A percentile compares a stretch with the other conserved stretches of the same genome.
phyloP scores from a whole-genome alignment of 2,329 filamentous ascomycete species.

The Shiraia sp. region DNA sequence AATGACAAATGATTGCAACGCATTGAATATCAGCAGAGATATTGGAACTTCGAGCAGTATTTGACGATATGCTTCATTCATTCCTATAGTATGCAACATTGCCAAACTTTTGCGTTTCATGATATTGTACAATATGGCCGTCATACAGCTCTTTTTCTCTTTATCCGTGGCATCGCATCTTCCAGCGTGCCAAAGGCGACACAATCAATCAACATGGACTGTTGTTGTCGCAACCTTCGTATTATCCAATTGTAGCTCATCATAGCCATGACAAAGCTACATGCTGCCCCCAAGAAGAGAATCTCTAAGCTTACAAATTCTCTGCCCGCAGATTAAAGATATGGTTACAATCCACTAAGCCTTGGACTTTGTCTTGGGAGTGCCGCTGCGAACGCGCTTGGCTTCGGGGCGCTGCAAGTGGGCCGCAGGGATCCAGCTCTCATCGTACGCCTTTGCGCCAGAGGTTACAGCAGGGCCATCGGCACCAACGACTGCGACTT shows the following conservation, averaged over 20 bases:
- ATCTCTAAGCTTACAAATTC: not conserved
- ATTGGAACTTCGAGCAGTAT: no score
- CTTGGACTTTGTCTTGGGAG: constrained; percentile 45
- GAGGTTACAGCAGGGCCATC: constrained; percentile 72
- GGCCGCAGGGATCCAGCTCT: constrained; percentile 89
- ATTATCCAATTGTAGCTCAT: no score
- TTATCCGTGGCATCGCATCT: not conserved
- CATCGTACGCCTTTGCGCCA: constrained; percentile 77
- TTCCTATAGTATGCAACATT: no score
- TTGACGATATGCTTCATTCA: no score
- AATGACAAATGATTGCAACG: constrained; percentile 22
- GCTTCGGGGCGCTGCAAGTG: constrained; percentile 86
- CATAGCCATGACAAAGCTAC: not conserved
- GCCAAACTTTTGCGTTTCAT: constrained; percentile 3
- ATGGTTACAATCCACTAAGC: constrained; percentile 17
- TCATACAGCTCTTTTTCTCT: not conserved
- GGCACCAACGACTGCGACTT: constrained; percentile 66
- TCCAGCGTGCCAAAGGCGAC: not conserved
- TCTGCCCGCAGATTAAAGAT: not conserved
- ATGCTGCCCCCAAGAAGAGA: not conserved
- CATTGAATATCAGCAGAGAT: no score
- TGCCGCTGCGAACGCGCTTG: constrained; percentile 59
- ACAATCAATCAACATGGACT: not conserved
- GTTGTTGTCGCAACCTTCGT: no score
- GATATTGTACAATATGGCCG: constrained; percentile 4